Evolutionary conservation across 306 rosid genomes (phyloP), one percentile per base, ranked within the genome.

Genomic region (Potentilla sterilis): DNA sequence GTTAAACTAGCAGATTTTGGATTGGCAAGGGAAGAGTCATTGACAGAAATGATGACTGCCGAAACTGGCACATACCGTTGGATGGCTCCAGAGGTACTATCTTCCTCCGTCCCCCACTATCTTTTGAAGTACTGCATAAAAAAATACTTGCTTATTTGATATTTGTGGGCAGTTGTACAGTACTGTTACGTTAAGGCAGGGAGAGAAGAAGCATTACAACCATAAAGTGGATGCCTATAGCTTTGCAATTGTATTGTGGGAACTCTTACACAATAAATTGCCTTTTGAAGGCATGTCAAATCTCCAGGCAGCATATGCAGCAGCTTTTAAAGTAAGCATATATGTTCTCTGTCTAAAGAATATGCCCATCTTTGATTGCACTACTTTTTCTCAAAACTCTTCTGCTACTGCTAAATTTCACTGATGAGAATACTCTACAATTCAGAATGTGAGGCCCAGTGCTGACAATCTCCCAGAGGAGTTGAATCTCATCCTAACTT

Each of bases 231-330:
- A 94, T 84, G 97, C 93, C 51, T 91, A 94, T 77, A 90, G 97
- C 86, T 94, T 91, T 71, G 96, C 97, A 37, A 94, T 94, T 2
- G 98, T 94, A 81, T 80, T 94, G 84, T 94, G 97, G 98, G 98
- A 94, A 86, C 95, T 94, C 62, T 85, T 94, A 9, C 91, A 91
- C 88, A 94, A 94, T 88, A 94, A 84, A 80, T 81, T 91, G 86
- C 98, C 98, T 34, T 94, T 94, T 65, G 93, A 94, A 89, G 98
- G 98, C 89, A 94, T 94, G 98, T 91, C 98, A 70, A 94, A 94
- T 82, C 98, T 94, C 58, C 97, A 94, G 77, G 98, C 98, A 41
- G 97, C 97, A 63, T 94, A 94, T 86, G 96, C 97, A 10, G 97
- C 98, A 24, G 97, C 98, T 64, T 91, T 94, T 75, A 94, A 94